A percentile compares a stretch with the other conserved stretches of the same genome.
These are phyloP conservation scores for Gossypium thurberi DNA, from an alignment of 345 rosid species.

Conservation along the genomic window DNA sequence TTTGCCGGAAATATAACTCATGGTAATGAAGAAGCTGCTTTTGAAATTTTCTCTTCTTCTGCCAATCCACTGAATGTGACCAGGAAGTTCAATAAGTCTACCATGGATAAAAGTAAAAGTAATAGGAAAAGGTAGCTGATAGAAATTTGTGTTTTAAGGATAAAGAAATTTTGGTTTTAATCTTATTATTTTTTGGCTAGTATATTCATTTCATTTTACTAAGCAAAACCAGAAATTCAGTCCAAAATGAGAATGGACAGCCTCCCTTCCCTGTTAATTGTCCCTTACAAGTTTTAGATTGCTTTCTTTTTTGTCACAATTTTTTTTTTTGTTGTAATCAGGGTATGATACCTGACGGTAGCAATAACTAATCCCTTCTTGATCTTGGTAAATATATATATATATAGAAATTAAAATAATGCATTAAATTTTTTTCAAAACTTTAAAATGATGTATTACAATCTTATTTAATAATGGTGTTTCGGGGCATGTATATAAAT, in stretches of 20 bases:
- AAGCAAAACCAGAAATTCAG: constrained; percentile 28
- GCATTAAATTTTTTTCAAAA: too few species aligned
- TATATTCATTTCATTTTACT: not conserved
- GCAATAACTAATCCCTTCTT: too few species aligned
- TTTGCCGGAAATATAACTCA: constrained; percentile 29
- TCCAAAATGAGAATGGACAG: constrained; percentile 25
- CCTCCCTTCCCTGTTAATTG: too few species aligned
- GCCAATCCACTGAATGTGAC: constrained; percentile 17
- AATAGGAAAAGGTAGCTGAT: constrained; percentile 42
- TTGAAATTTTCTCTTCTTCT: constrained; percentile 22
- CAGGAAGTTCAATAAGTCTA: constrained; percentile 16
- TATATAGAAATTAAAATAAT: too few species aligned
- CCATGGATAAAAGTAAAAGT: constrained; percentile 26
- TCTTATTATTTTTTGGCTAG: not conserved
- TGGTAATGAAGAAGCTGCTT: constrained; percentile 39
- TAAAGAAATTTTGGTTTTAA: not conserved
- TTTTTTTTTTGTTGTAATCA: too few species aligned
- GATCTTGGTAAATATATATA: too few species aligned
- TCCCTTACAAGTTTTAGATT: too few species aligned
- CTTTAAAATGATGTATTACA: too few species aligned
- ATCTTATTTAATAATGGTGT: too few species aligned
- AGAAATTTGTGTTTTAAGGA: not conserved
- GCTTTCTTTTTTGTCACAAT: too few species aligned
- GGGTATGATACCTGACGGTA: too few species aligned
- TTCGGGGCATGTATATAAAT: too few species aligned